Base-by-base conservation (phyloP, 2,329 filamentous ascomycete genomes). In the Fusarium coicis region DNA sequence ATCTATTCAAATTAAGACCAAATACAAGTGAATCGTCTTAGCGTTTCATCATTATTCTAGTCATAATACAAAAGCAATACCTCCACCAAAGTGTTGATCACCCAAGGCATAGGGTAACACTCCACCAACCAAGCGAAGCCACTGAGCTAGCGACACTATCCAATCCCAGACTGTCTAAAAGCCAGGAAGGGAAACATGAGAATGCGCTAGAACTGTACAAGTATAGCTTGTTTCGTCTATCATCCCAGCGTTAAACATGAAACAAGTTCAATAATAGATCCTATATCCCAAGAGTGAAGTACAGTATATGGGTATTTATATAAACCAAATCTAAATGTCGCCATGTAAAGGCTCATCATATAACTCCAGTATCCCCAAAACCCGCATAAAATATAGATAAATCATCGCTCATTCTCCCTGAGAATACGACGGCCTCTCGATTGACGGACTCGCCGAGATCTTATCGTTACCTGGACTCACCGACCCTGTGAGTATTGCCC, bases 401-500 rank as follows among this genome's bases (percentile, higher is more conserved):
- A 44, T 28, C 11, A 30, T 55, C 9, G 11, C 37, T 55, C 26
- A 55, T 55, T 55, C 37, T 32, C 26, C 37, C 26, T 43, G 37
- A 36, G 37, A 64, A 2, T 46, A 60, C 2, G 61, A 63, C 14
- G 49, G 37, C 23, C 61, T 64, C 14, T 39, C 57, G 0, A 11
- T 64, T 4, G 61, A 64, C 1, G 9, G 6, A 19, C 61, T 46
- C 2, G 6, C 44, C 4, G 58, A 65, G 19, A 34, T 28, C 10
- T 54, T 47, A 6, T 66, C 65, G 12, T 60, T 52, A 7, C 34
- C 46, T 23, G 18, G 39, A 11, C 57, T 63, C 26, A 71, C 44
- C 5, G 70, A 46, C 4, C 70, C 72, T 2, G 14, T 53, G 0
- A 74, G 53, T 7, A 73, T 74, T 1, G 59, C 16, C 66, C 66